phyloP scores from a whole-genome alignment of 192 early-diverging fungal species.

The Tieghemiomyces parasiticus region DNA sequence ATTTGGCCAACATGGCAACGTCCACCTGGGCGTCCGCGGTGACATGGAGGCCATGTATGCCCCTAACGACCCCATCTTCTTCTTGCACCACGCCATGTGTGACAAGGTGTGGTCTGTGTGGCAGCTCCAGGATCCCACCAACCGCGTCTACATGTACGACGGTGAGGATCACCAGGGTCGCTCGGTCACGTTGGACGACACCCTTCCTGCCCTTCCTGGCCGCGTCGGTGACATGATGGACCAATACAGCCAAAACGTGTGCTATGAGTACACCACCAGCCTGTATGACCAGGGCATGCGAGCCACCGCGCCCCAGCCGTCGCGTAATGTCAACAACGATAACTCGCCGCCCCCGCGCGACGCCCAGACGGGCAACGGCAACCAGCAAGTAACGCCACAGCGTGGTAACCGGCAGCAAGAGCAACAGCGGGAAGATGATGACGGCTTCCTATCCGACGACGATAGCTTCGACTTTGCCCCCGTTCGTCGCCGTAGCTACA shows the following conservation, averaged over 20 bases:
- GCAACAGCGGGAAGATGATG: too few relatives aligned
- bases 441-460: too few relatives aligned
- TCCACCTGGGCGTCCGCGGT: constrained; percentile 30
- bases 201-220: constrained; percentile 22
- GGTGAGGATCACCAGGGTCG: constrained; percentile 22
- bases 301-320: too few relatives aligned
- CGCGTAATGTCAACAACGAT: too few relatives aligned
- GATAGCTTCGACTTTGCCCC: too few relatives aligned
- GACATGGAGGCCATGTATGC: constrained; percentile 39
- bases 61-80: constrained; percentile 46
- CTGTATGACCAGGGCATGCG: constrained; percentile 14
- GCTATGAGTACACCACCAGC: constrained; percentile 30
- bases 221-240: constrained; percentile 23
- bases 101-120: constrained; percentile 43
- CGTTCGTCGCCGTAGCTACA: too few relatives aligned
- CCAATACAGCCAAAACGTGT: constrained; percentile 21
- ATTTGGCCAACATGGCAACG: constrained; percentile 29
- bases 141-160: constrained; percentile 26
- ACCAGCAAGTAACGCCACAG: too few relatives aligned
- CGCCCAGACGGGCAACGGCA: too few relatives aligned
- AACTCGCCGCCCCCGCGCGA: too few relatives aligned
- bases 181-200: constrained; percentile 17
- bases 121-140: constrained; percentile 29
- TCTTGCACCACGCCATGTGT: constrained; percentile 45
- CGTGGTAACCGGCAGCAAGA: too few relatives aligned